A percentile compares a stretch with the other conserved stretches of the same genome.
Evolutionary conservation across 768 basidiomycete genomes (phyloP).

Genomic region (Amanita rubescens): DNA sequence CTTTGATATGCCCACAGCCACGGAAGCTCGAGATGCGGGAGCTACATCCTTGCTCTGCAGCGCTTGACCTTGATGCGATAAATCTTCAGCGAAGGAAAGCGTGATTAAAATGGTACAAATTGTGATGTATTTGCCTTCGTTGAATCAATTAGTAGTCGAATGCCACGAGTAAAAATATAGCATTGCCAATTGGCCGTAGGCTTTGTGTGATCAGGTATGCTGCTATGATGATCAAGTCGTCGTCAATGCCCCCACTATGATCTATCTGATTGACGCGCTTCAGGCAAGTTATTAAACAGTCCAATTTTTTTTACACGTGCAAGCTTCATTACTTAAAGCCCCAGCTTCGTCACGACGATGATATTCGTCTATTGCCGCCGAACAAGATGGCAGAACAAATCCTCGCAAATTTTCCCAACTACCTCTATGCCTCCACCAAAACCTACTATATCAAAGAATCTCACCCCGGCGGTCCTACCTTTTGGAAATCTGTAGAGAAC

Average conservation of each 20-base stretch:
- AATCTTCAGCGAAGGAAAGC: too few species aligned
- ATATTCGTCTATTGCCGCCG: conserved; percentile 28
- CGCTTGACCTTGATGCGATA: background rate
- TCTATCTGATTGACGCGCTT: too few species aligned
- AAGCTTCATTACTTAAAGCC: conserved; percentile 16
- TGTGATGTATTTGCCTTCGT: background rate
- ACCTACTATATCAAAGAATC: conserved; percentile 30
- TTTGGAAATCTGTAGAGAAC: conserved; percentile 13
- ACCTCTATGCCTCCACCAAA: conserved; percentile 29
- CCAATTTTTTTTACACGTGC: background rate
- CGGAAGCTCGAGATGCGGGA: conserved; percentile 1
- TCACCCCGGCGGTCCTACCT: conserved; percentile 16
- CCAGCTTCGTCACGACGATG: conserved; percentile 17
- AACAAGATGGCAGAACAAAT: conserved; percentile 27
- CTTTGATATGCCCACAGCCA: conserved; percentile 8
- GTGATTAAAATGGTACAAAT: too few species aligned
- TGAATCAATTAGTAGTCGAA: background rate
- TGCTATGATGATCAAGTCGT: too few species aligned
- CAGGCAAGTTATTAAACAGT: too few species aligned
- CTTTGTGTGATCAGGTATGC: background rate
- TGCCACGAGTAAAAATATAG: background rate
- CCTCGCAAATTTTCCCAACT: conserved; percentile 34
- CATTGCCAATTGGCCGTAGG: background rate
- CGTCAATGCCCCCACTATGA: too few species aligned
- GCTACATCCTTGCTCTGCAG: background rate